A percentile compares a stretch with the other conserved stretches of the same genome.
These are phyloP conservation scores for Epichloe typhina DNA, from an alignment of 2,329 filamentous ascomycete genomes.

Conservation along the genomic window DNA sequence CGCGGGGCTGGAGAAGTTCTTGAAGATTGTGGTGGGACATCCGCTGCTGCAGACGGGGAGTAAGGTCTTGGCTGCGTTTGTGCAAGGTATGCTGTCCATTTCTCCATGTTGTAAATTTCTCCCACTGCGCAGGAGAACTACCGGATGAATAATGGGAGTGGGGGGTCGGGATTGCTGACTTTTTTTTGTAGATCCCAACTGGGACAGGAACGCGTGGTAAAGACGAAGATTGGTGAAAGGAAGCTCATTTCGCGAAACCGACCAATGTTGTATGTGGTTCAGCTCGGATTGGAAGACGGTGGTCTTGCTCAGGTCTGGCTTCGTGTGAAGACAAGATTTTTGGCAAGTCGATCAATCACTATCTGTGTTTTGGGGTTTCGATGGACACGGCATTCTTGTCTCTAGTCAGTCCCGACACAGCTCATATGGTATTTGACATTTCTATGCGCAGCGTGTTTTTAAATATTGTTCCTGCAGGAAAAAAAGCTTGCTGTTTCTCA, in stretches of 20 bases:
- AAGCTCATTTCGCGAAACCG: no score
- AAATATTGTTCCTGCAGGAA: background rate
- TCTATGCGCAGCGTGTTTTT: background rate
- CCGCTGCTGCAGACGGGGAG: slow-evolving; percentile 93
- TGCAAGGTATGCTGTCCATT: slow-evolving; percentile 55
- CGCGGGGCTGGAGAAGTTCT: slow-evolving; percentile 83
- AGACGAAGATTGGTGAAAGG: background rate
- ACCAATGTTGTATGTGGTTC: background rate
- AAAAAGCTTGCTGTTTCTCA: background rate
- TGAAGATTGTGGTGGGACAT: slow-evolving; percentile 96
- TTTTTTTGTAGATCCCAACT: slow-evolving; percentile 55
- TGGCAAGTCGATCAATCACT: background rate
- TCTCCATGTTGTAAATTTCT: background rate
- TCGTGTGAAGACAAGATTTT: background rate
- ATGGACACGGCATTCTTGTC: background rate
- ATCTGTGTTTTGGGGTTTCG: background rate
- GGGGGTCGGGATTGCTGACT: background rate
- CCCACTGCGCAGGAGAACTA: no score
- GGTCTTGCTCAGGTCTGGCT: background rate
- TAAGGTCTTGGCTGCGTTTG: slow-evolving; percentile 90
- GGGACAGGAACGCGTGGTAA: slow-evolving; percentile 86
- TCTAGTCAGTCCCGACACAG: background rate
- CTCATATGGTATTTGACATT: background rate
- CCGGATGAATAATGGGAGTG: no score
- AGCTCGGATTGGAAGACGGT: background rate